Conservation (phyloP, 495 filamentous ascomycete genomes). For the Baudoinia panamericana region DNA sequence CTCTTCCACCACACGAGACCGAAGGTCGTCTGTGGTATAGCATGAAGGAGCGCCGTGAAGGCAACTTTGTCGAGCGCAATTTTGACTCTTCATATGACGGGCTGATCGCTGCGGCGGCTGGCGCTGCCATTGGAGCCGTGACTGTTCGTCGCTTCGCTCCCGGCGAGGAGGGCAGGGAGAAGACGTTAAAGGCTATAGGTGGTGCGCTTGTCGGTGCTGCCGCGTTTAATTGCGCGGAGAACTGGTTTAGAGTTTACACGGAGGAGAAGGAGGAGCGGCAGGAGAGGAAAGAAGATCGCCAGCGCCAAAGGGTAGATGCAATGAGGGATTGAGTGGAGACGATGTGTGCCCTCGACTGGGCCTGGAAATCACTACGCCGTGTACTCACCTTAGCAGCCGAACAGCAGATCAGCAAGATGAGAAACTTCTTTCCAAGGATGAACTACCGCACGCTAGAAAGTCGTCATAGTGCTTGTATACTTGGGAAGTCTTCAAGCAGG, state of each 20-base stretch:
- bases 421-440: no score
- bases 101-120: conserved; percentile 13
- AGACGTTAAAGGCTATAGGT: conserved; percentile 9
- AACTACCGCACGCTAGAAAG: no score
- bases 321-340: no score
- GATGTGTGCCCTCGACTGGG: no score
- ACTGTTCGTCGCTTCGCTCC: conserved; percentile 4
- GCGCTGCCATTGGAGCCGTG: conserved; percentile 16
- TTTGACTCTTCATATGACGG: conserved; percentile 18
- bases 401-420: no score
- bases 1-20: no score
- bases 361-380: no score
- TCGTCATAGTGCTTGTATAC: no score
- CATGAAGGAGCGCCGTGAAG: conserved; percentile 8
- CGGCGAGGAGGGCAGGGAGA: conserved; percentile 3
- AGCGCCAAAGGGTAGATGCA: no score
- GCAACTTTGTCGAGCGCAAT: conserved; percentile 10
- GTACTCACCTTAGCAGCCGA: no score
- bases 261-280: conserved; percentile 16
- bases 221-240: conserved; percentile 16
- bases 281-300: conserved; percentile 7
- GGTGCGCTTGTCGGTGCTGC: conserved; percentile 13
- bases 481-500: no score
- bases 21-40: conserved; percentile 10
- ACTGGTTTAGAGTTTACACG: conserved; percentile 12